Evolutionary conservation across 352 stramenopile genomes (phyloP), one percentile per base, ranked within the genome.

Genomic region (Halophytophthora batemanensis): DNA sequence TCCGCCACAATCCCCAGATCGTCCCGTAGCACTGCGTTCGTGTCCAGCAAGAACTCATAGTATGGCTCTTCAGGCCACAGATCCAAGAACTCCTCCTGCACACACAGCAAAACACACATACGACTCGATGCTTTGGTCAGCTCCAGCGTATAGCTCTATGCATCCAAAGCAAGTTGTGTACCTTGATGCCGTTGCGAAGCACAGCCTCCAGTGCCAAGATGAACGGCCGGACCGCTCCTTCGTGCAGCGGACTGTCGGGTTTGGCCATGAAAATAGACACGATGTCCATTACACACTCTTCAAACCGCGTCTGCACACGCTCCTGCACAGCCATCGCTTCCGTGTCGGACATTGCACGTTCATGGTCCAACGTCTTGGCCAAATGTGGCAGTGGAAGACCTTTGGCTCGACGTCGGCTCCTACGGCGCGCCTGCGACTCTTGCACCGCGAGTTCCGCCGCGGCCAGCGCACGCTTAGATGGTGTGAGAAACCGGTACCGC

Each of bases 61-160:
- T 87, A 93, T 12, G 77, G 73, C 39, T 77, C 77, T 60, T 93
- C 82, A 7, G 80, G 79, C 77, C 77, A 88, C 14, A 53, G 42
- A 31, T 63, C 52, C 13, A 83, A 8, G 28, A 66, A 82, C 8
- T 64, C 46, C 23, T 84, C 67, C 58, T 84, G 31, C 29, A 64
- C 28, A 21, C 19, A 37, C 2, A 54, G 19, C 19, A 12, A 40
- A 40, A 44, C 6, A 54, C 49, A 28, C 43, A 25, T 1, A 21
- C 22, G 37, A 22, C 23, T 28, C 34, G n/a, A 14, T 45, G 41
- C 19, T 31, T 10, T 4, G 25, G 8, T 31, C 25, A 31, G 25
- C 25, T 31, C 8, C 25, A 31, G 15, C 13, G 1, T 6, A 22
- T 2, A 39, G 13, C 18, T 25, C 10, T 17, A 14, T 38, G 10